Evolutionary conservation across 1,284 basidiomycete genomes (phyloP).

Genomic region (Blastosporella zonata): DNA sequence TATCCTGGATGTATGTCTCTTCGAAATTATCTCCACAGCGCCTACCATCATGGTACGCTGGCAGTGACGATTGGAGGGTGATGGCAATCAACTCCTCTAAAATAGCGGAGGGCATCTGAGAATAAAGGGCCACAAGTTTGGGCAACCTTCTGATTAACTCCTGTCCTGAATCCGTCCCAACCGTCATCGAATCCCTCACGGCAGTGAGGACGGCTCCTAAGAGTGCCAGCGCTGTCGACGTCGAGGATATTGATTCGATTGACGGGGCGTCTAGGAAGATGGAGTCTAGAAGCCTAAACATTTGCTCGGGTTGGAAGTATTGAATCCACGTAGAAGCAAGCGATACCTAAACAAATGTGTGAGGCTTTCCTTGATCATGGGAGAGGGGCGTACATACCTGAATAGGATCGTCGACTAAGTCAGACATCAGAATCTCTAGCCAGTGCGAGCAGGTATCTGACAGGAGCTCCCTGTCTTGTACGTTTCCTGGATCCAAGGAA

Average conservation of each 20-base stretch:
- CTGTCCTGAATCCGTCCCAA: slow-evolving; percentile 22
- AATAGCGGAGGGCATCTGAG: slow-evolving; percentile 26
- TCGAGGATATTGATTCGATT: slow-evolving; percentile 8
- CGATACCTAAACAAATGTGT: slow-evolving; percentile 25
- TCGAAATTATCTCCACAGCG: slow-evolving; percentile 16
- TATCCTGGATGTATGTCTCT: slow-evolving; percentile 15
- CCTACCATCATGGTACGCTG: slow-evolving; percentile 41
- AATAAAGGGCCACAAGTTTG: slow-evolving; percentile 34
- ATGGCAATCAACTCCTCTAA: slow-evolving; percentile 49
- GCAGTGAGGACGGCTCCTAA: slow-evolving; percentile 33
- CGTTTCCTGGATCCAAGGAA: slow-evolving; percentile 25
- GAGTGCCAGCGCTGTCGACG: slow-evolving; percentile 21
- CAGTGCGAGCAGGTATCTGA: slow-evolving; percentile 34
- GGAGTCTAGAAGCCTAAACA: slow-evolving; percentile 37
- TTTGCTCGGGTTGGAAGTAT: slow-evolving; percentile 37
- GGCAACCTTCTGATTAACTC: slow-evolving; percentile 27
- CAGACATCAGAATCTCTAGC: slow-evolving; percentile 25
- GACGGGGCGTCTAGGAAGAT: slow-evolving; percentile 26
- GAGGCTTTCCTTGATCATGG: not conserved
- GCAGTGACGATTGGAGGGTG: slow-evolving; percentile 38
- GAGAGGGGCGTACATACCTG: slow-evolving; percentile 15
- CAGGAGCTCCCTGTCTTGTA: slow-evolving; percentile 29
- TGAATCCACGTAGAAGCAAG: slow-evolving; percentile 45
- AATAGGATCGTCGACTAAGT: slow-evolving; percentile 6
- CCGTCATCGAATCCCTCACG: slow-evolving; percentile 23